Conservation (phyloP, 2,329 filamentous ascomycete genomes). For the Cryphonectria japonica region DNA sequence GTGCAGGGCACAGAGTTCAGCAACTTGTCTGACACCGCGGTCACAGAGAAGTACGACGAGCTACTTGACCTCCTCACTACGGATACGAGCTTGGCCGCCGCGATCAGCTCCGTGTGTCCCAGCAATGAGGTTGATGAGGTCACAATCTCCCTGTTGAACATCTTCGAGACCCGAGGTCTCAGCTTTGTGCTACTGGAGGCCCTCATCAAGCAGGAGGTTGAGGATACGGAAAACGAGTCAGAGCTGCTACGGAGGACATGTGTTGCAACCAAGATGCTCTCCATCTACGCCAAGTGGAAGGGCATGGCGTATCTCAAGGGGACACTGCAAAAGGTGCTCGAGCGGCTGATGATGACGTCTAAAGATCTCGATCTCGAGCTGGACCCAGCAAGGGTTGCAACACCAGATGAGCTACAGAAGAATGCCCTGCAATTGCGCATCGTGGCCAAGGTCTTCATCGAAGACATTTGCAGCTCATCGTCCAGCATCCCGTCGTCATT, state of each 20-base stretch:
- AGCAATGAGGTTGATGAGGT: slow-evolving; percentile 71
- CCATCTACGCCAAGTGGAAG: slow-evolving; percentile 74
- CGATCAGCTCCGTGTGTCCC: slow-evolving; percentile 68
- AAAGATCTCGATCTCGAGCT: slow-evolving; percentile 71
- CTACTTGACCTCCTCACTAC: slow-evolving; percentile 64
- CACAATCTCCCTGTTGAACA: slow-evolving; percentile 67
- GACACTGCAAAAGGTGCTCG: slow-evolving; percentile 69
- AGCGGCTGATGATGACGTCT: slow-evolving; percentile 67
- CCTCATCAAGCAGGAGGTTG: slow-evolving; percentile 70
- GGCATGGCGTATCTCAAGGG: slow-evolving; percentile 64
- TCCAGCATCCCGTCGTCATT: slow-evolving; percentile 65
- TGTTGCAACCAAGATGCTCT: slow-evolving; percentile 74
- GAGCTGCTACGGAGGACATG: slow-evolving; percentile 70
- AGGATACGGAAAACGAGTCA: slow-evolving; percentile 68
- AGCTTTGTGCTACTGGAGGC: slow-evolving; percentile 67
- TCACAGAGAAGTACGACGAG: slow-evolving; percentile 71
- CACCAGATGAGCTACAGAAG: slow-evolving; percentile 65
- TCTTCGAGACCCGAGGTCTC: slow-evolving; percentile 69
- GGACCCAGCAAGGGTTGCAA: slow-evolving; percentile 64
- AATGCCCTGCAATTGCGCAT: slow-evolving; percentile 69
- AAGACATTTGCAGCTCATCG: slow-evolving; percentile 69
- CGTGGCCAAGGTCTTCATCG: slow-evolving; percentile 72
- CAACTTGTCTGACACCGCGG: slow-evolving; percentile 67
- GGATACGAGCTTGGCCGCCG: slow-evolving; percentile 64
- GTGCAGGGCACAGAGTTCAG: slow-evolving; percentile 74